These are phyloP conservation scores for Xerocomellus chrysenteron DNA, from an alignment of 768 basidiomycete genomes.

Conservation along the genomic window DNA sequence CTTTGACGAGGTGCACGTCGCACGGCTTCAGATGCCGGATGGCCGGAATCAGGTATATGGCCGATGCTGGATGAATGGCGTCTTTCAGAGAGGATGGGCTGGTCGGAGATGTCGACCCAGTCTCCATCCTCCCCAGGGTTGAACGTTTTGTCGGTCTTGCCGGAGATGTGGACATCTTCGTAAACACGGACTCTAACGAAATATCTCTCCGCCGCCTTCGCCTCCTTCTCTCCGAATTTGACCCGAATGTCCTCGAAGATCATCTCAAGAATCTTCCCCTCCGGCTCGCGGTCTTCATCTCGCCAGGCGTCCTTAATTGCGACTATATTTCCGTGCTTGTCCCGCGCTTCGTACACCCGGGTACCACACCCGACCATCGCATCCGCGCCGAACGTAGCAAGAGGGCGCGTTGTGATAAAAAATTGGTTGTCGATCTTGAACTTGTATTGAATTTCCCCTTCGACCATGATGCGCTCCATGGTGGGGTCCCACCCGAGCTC, in stretches of 20 bases:
- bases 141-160: not conserved
- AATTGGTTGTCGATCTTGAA: not conserved
- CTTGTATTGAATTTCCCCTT: not conserved
- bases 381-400: slow-evolving; percentile 4
- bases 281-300: not conserved
- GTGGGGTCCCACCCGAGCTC: slow-evolving; percentile 7
- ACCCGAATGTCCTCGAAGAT: not conserved
- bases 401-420: not conserved
- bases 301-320: slow-evolving; percentile 13
- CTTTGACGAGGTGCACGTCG: not conserved
- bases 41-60: not conserved
- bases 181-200: not conserved
- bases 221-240: not conserved
- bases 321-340: not conserved
- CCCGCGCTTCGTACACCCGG: slow-evolving; percentile 4
- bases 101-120: no score
- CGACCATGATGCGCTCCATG: not conserved
- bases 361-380: not conserved
- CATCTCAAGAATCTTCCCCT: not conserved
- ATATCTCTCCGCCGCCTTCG: not conserved
- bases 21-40: not conserved
- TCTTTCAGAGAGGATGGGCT: no score
- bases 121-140: not conserved
- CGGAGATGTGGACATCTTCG: not conserved
- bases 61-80: not conserved